phyloP scores from a whole-genome alignment of 164 flowering plant genomes.

The Vitis labrusca region DNA sequence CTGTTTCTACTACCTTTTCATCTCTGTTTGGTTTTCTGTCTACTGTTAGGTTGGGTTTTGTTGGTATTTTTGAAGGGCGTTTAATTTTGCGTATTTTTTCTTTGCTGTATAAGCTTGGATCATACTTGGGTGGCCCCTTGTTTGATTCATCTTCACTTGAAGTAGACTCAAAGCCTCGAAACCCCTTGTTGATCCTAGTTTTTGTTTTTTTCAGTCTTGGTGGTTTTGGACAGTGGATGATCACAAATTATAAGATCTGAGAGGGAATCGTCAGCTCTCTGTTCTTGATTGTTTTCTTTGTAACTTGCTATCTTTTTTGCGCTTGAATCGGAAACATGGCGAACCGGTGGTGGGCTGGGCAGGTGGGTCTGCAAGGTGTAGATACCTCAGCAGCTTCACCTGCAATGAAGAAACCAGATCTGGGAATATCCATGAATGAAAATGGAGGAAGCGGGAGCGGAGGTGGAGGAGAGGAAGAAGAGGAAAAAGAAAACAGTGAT shows the following conservation, averaged over 20 bases:
- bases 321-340: slow-evolving; percentile 36
- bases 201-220: no score
- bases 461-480: slow-evolving; percentile 24
- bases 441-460: slow-evolving; percentile 20
- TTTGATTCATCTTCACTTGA: no score
- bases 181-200: no score
- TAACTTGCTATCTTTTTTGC: neutral
- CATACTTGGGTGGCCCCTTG: no score
- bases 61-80: no score
- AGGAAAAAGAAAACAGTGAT: slow-evolving; percentile 31
- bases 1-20: neutral
- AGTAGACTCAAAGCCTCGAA: no score
- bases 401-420: slow-evolving; percentile 46
- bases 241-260: neutral
- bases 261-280: neutral
- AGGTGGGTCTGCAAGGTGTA: slow-evolving; percentile 37
- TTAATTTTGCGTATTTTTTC: no score
- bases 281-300: neutral
- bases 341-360: slow-evolving; percentile 76
- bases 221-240: no score
- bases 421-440: slow-evolving; percentile 37
- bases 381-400: slow-evolving; percentile 31
- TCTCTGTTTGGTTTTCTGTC: neutral
- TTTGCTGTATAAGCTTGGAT: no score
- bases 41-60: neutral